These are phyloP conservation scores for Globisporangium abappressorium DNA, from an alignment of 352 stramenopile genomes.

Conservation along the genomic window DNA sequence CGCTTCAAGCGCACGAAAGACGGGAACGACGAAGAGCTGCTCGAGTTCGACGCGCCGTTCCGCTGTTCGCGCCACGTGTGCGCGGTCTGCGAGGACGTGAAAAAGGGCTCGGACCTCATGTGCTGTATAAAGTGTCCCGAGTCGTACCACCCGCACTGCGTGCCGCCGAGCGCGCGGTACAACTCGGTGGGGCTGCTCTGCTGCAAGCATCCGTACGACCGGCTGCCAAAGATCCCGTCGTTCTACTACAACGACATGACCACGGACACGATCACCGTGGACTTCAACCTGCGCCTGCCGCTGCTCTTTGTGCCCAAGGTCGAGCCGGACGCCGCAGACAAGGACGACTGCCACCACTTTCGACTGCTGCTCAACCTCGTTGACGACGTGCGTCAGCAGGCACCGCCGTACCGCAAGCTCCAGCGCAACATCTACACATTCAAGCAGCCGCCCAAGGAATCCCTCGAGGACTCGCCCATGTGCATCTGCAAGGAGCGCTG, in stretches of 20 bases:
- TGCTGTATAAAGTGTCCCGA: slow-evolving; percentile 91
- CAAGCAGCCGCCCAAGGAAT: slow-evolving; percentile 53
- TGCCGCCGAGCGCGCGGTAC: slow-evolving; percentile 88
- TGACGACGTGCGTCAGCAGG: slow-evolving; percentile 70
- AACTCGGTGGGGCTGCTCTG: slow-evolving; percentile 92
- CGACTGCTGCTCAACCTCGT: slow-evolving; percentile 63
- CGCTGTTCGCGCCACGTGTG: slow-evolving; percentile 89
- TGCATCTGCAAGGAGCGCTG: slow-evolving; percentile 80
- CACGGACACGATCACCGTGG: slow-evolving; percentile 70
- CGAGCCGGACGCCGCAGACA: slow-evolving; percentile 46
- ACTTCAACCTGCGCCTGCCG: slow-evolving; percentile 72
- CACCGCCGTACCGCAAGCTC: slow-evolving; percentile 75
- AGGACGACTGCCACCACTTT: slow-evolving; percentile 75
- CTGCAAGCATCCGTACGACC: slow-evolving; percentile 78
- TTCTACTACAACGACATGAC: slow-evolving; percentile 64
- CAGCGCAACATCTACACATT: slow-evolving; percentile 84
- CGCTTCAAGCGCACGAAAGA: slow-evolving; percentile 31
- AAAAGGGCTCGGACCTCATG: slow-evolving; percentile 80
- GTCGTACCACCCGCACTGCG: slow-evolving; percentile 91
- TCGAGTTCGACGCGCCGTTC: slow-evolving; percentile 75
- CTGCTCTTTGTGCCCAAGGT: slow-evolving; percentile 77
- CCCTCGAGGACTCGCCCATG: slow-evolving; percentile 71
- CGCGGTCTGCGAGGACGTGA: slow-evolving; percentile 74
- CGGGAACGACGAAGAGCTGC: slow-evolving; percentile 36
- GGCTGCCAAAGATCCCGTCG: slow-evolving; percentile 74